A percentile compares a stretch with the other conserved stretches of the same genome.
These are phyloP conservation scores for Spathaspora girioi DNA, from an alignment of 805 yeast species.

Conservation along the genomic window DNA sequence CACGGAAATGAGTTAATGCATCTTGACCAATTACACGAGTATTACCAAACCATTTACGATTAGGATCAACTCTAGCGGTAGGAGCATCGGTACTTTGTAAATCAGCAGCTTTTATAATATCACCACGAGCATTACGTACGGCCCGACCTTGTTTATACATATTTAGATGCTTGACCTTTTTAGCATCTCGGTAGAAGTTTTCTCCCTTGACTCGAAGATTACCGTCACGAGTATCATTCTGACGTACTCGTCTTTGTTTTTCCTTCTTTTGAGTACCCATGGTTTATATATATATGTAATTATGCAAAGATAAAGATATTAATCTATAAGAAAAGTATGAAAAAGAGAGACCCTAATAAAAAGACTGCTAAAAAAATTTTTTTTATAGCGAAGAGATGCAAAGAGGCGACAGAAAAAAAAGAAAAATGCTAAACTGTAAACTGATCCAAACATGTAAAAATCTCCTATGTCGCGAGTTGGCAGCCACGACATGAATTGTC, in stretches of 20 bases:
- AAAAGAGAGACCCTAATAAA: neutral
- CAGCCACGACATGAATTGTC: neutral
- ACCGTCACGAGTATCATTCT: conserved; percentile 80
- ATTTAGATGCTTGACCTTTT: conserved; percentile 80
- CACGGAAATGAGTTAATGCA: conserved; percentile 89
- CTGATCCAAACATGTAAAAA: neutral
- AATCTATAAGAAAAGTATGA: neutral
- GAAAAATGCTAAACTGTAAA: neutral
- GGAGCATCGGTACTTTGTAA: conserved; percentile 87
- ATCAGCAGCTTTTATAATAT: conserved; percentile 79
- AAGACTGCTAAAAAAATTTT: neutral
- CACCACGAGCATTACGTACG: conserved; percentile 81
- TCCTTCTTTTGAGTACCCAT: conserved; percentile 97
- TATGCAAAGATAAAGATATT: too few relatives aligned
- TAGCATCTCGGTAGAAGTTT: conserved; percentile 92
- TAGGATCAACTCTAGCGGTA: conserved; percentile 90
- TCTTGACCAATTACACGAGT: conserved; percentile 97
- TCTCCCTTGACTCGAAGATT: conserved; percentile 94
- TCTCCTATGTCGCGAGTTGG: too few relatives aligned
- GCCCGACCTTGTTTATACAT: conserved; percentile 95
- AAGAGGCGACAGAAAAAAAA: neutral
- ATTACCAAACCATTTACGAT: conserved; percentile 96
- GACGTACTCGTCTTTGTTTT: conserved; percentile 78
- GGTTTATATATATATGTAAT: neutral
- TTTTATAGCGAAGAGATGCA: neutral